Conservation (phyloP, 331 rosid species). For the Acacia concinna region DNA sequence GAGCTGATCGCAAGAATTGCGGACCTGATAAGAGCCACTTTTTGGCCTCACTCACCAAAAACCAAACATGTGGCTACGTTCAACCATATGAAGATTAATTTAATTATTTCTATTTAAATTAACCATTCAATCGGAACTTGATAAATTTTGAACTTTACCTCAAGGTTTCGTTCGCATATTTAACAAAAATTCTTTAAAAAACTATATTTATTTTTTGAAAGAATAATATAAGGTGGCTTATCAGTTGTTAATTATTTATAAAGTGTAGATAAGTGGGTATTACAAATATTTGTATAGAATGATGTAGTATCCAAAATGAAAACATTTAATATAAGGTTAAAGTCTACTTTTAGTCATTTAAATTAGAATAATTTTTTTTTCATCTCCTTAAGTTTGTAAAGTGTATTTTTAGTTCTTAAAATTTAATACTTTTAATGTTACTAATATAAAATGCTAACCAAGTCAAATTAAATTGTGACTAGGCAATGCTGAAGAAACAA, state of each 20-base stretch:
- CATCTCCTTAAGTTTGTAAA: too few species aligned
- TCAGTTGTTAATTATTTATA: not conserved
- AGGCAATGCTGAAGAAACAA: too few species aligned
- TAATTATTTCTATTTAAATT: not conserved
- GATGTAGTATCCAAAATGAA: not conserved
- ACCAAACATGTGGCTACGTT: not conserved
- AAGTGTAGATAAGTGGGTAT: not conserved
- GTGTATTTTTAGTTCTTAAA: too few species aligned
- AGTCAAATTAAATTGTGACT: too few species aligned
- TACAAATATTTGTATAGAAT: too few species aligned
- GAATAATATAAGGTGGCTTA: not conserved
- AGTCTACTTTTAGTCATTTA: too few species aligned
- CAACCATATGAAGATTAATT: not conserved
- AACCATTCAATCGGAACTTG: not conserved
- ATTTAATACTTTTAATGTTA: too few species aligned
- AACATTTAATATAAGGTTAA: too few species aligned
- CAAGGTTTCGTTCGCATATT: not conserved
- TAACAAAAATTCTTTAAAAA: not conserved
- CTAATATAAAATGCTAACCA: too few species aligned
- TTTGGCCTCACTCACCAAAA: constrained; percentile 37
- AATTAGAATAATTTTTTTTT: too few species aligned
- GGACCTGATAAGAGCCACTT: constrained; percentile 37
- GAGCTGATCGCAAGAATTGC: constrained; percentile 34
- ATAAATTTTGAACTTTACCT: not conserved
- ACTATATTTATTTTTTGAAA: too few species aligned